Conservation (phyloP, 2,329 filamentous ascomycete species). For the Epichloe elymi region DNA sequence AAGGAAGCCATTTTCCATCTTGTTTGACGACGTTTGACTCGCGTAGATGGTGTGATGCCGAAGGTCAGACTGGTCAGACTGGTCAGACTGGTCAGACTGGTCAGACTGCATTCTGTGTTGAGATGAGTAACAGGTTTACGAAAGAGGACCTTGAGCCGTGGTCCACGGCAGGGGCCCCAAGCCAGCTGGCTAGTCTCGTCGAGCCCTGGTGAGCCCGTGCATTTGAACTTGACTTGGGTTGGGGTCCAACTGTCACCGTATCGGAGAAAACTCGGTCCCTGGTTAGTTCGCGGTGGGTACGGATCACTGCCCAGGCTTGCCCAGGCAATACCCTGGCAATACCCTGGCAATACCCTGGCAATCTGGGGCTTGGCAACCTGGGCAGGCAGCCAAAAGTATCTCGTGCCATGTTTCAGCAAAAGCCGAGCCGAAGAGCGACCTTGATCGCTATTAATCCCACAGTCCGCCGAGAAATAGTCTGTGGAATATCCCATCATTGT, state of each 20-base stretch:
- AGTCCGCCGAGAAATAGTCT: no score
- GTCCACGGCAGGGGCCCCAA: background rate
- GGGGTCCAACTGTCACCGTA: background rate
- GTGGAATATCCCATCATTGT: no score
- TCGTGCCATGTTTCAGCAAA: no score
- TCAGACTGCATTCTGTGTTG: background rate
- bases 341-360: no score
- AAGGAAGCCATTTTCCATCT: slow-evolving; percentile 1
- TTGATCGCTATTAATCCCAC: no score
- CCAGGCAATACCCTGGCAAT: no score
- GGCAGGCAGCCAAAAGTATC: background rate
- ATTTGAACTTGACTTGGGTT: background rate
- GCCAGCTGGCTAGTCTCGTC: background rate
- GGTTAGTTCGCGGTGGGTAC: background rate
- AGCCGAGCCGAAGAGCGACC: background rate
- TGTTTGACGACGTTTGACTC: slow-evolving; percentile 1
- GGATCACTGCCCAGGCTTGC: no score
- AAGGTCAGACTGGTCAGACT: background rate
- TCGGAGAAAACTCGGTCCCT: slow-evolving; percentile 1
- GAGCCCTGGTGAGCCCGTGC: background rate
- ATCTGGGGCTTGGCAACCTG: no score
- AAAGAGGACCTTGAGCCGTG: background rate
- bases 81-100: background rate
- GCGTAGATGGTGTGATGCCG: background rate
- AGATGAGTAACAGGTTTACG: background rate